Base-by-base conservation (phyloP, 2,329 filamentous ascomycete species). In the Penicillium decumbens region DNA sequence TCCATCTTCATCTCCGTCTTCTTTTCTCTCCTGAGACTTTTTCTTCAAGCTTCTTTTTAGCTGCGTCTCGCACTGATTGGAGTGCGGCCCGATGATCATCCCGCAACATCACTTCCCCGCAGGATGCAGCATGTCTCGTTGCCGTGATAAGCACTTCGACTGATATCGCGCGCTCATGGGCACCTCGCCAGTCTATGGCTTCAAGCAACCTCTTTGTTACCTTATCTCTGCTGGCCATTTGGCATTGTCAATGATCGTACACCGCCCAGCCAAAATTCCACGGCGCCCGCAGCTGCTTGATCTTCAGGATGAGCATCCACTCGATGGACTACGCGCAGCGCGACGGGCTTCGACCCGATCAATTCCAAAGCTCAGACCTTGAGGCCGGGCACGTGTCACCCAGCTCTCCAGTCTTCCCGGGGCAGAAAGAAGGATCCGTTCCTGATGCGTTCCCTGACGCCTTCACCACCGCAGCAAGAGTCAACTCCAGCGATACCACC, bases 331-430 rank as follows among this genome's bases (percentile, higher is more conserved):
- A 70, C 54, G 66, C 63, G 23, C 56, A 58, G 25, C 56, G 48
- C 3, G 50, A 47, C 28, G 45, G 53, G 6, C 27, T 55, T 8
- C 56, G 55, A 18, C 45, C 60, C 4, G 55, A 55, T 9, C 55
- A 58, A 25, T 43, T 59, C 18, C 56, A 61, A n/a, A 47, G 53
- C 6, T 38, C 61, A 2, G 70, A 73, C 55, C 59, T 73, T 12
- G 71, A 73, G 53, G 68, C 69, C 3, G 67, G 70, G 39, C 55
- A 58, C 18, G 54, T 55, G 4, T 61, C 63, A 27, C 51, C 58
- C 1, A 50, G 39, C 23, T 49, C 51, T 25, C 49, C 57, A 12
- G 42, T 43, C 13, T 60, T 61, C 9, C 59, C 61, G n/a, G 56
- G 43, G 28, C 51, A 42, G 37, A 50, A 41, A 41, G 64, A 60